Conservation (phyloP, 1,139 yeast genomes). For the Yamadazyma diddensiae region DNA sequence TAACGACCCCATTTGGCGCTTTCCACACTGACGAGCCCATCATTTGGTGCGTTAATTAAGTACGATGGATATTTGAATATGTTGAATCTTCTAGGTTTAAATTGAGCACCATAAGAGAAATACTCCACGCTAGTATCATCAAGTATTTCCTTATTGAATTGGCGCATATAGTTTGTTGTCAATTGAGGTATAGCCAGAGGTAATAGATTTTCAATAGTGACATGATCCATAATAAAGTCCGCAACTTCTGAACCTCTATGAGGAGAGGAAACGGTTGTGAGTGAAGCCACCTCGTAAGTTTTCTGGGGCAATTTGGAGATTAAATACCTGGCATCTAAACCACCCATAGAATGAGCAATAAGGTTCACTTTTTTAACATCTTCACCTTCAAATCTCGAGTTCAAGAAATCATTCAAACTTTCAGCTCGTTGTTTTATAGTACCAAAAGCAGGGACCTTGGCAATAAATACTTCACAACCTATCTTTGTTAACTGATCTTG, state of each 20-base stretch:
- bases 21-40: conserved; percentile 78
- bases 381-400: conserved; percentile 35
- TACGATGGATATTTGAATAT: conserved; percentile 64
- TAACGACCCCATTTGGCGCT: conserved; percentile 85
- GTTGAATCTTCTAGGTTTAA: conserved; percentile 60
- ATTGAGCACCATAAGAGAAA: conserved; percentile 80
- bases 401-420: conserved; percentile 53
- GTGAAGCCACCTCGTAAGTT: conserved; percentile 58
- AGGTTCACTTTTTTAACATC: conserved; percentile 57
- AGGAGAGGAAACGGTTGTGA: conserved; percentile 86
- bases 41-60: conserved; percentile 60
- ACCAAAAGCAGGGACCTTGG: conserved; percentile 83
- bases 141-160: conserved; percentile 50
- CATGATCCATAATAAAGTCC: conserved; percentile 53
- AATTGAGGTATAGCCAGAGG: conserved; percentile 55
- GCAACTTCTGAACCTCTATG: conserved; percentile 87
- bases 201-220: conserved; percentile 15
- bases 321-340: conserved; percentile 76
- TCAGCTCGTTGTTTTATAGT: conserved; percentile 67
- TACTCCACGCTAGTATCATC: conserved; percentile 66
- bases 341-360: conserved; percentile 96
- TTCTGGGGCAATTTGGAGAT: conserved; percentile 51
- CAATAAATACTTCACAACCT: conserved; percentile 70
- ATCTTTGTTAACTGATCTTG: conserved; percentile 53
- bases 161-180: conserved; percentile 51